A percentile compares a stretch with the other conserved stretches of the same genome.
Conservation (phyloP, 352 stramenopile genomes). For the Phytophthora kernoviae region DNA sequence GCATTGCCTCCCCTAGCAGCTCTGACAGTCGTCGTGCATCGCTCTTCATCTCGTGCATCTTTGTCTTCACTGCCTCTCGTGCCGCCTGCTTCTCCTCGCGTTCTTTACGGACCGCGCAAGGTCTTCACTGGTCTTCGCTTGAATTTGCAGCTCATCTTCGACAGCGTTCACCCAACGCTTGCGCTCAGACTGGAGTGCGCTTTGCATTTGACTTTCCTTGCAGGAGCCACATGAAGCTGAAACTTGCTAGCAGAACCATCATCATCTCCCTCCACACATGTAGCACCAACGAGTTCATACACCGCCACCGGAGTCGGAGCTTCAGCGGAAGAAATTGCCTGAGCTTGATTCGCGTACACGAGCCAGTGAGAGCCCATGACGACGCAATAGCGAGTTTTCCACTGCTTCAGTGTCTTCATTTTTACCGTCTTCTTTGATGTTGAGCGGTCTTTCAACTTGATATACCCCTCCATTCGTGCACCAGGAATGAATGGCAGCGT, state of each 20-base stretch:
- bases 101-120: slow-evolving; percentile 38
- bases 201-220: slow-evolving; percentile 50
- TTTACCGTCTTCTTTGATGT: slow-evolving; percentile 30
- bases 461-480: slow-evolving; percentile 73
- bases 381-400: slow-evolving; percentile 72
- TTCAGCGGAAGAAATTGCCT: slow-evolving; percentile 40
- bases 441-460: slow-evolving; percentile 48
- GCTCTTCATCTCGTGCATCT: slow-evolving; percentile 49
- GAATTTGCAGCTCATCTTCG: slow-evolving; percentile 49
- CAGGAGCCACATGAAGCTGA: slow-evolving; percentile 31
- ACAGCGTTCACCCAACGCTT: slow-evolving; percentile 77
- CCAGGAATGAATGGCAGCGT: slow-evolving; percentile 63
- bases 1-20: slow-evolving; percentile 51
- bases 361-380: slow-evolving; percentile 74
- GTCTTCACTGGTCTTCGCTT: slow-evolving; percentile 38
- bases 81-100: slow-evolving; percentile 44
- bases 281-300: slow-evolving; percentile 52
- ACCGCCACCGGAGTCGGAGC: slow-evolving; percentile 45
- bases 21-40: slow-evolving; percentile 58
- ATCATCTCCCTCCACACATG: slow-evolving; percentile 26
- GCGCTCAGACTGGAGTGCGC: slow-evolving; percentile 61
- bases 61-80: slow-evolving; percentile 53
- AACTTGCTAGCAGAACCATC: slow-evolving; percentile 21
- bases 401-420: slow-evolving; percentile 38
- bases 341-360: slow-evolving; percentile 67